A percentile compares a stretch with the other conserved stretches of the same genome.
Evolutionary conservation across 2,329 filamentous ascomycete genomes (phyloP).

Genomic region (Pseudophaeomoniella oleicola): DNA sequence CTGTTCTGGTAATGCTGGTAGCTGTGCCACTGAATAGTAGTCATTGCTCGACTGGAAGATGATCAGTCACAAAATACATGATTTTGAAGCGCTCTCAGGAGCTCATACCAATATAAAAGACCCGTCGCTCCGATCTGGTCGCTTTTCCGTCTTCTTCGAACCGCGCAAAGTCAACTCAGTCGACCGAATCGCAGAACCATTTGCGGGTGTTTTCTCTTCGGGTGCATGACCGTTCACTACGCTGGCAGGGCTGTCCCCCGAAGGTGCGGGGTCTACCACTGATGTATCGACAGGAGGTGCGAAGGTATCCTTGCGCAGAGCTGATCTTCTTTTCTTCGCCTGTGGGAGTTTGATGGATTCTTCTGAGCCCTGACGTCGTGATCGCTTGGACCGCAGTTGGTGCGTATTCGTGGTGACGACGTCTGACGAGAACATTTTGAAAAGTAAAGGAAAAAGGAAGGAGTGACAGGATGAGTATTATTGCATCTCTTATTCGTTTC

Average conservation of each 20-base stretch:
- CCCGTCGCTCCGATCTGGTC: conserved; percentile 16
- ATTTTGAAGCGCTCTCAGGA: not conserved
- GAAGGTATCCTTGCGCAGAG: conserved; percentile 20
- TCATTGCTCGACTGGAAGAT: conserved; percentile 59
- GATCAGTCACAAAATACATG: conserved; percentile 4
- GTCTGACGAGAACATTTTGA: conserved; percentile 15
- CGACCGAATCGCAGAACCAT: conserved; percentile 11
- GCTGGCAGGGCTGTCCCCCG: conserved; percentile 5
- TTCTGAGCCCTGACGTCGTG: conserved; percentile 21
- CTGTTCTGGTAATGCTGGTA: conserved; percentile 67
- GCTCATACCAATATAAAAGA: conserved; percentile 21
- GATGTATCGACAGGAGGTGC: conserved; percentile 13
- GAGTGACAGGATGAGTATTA: not conserved
- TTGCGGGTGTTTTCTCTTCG: conserved; percentile 6
- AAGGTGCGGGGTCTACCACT: conserved; percentile 12
- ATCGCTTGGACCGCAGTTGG: conserved; percentile 14
- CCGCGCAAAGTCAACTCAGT: conserved; percentile 22
- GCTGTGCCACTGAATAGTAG: conserved; percentile 71
- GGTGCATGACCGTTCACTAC: conserved; percentile 9
- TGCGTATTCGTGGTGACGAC: conserved; percentile 5
- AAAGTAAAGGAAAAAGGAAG: not conserved
- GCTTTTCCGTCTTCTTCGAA: conserved; percentile 21
- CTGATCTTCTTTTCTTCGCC: conserved; percentile 32
- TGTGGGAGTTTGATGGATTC: conserved; percentile 29
- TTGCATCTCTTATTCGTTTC: not conserved